A percentile compares a stretch with the other conserved stretches of the same genome.
phyloP scores from a whole-genome alignment of 2,329 filamentous ascomycete genomes.

The Colletotrichum simmondsii region DNA sequence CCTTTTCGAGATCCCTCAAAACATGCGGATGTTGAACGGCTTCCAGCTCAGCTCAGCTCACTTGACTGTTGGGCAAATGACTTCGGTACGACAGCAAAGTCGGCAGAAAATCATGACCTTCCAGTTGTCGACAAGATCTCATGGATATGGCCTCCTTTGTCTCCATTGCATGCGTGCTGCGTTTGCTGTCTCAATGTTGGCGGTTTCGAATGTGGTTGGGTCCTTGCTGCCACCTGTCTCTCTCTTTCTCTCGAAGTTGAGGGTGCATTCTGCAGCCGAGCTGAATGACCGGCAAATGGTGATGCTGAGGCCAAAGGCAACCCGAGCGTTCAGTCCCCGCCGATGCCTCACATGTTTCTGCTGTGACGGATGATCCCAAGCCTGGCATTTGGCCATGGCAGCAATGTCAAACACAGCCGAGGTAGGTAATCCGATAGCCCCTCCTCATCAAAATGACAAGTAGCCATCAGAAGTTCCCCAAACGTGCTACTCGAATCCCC shows the following conservation, averaged over 20 bases:
- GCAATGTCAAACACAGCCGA: neutral
- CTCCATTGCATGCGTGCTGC: neutral
- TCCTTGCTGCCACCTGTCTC: slow-evolving; percentile 7
- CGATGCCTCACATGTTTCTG: neutral
- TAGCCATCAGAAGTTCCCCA: neutral
- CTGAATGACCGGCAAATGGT: neutral
- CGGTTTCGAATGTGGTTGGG: neutral
- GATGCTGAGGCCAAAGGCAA: neutral
- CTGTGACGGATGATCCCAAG: neutral
- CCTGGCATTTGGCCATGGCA: neutral
- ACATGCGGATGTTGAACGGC: neutral
- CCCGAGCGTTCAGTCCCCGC: neutral
- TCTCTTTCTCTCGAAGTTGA: neutral
- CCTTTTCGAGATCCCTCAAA: neutral
- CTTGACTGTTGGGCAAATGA: neutral
- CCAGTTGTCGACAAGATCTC: neutral
- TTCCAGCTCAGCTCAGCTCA: neutral
- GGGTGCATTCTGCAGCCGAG: neutral
- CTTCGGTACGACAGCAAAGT: neutral
- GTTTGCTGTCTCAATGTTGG: neutral
- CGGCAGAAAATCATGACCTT: neutral
- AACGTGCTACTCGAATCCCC: neutral
- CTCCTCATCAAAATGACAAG: neutral
- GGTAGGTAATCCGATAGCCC: neutral
- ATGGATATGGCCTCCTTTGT: neutral